These are phyloP conservation scores for Cytospora piceae DNA, from an alignment of 2,329 filamentous ascomycete genomes.

Conservation along the genomic window DNA sequence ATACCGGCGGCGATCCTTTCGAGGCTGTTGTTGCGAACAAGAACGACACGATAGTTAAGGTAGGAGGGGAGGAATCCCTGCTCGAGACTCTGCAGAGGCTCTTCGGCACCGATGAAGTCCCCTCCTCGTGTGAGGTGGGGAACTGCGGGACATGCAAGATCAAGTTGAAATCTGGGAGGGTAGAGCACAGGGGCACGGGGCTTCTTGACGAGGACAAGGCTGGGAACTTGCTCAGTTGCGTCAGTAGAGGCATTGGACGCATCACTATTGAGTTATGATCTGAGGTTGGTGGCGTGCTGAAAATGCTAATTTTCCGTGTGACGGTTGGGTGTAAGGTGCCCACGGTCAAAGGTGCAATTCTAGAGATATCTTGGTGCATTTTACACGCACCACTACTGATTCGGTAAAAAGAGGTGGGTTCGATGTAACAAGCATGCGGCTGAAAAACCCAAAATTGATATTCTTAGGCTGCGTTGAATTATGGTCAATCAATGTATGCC, in stretches of 20 bases:
- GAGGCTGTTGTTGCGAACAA: conserved; percentile 55
- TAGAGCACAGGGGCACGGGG: conserved; percentile 55
- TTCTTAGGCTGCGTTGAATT: background rate
- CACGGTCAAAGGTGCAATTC: background rate
- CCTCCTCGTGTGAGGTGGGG: conserved; percentile 57
- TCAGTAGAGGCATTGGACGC: conserved; percentile 55
- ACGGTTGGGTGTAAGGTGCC: too few relatives aligned
- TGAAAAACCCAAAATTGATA: background rate
- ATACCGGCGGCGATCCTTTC: conserved; percentile 61
- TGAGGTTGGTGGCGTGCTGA: background rate
- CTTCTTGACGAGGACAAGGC: conserved; percentile 50
- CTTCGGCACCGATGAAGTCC: conserved; percentile 45
- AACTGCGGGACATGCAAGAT: conserved; percentile 59
- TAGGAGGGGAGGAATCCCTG: conserved; percentile 53
- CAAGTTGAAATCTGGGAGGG: conserved; percentile 45
- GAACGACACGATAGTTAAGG: conserved; percentile 45
- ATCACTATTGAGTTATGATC: conserved; percentile 53
- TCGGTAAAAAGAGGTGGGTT: background rate
- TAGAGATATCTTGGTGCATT: background rate
- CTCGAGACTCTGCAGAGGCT: conserved; percentile 51
- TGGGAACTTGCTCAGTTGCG: conserved; percentile 53
- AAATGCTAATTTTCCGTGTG: too few relatives aligned
- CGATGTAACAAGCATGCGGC: background rate
- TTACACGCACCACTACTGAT: background rate
- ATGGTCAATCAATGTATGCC: background rate